phyloP scores from a whole-genome alignment of 257 asterid species.

The Salvia splendens region DNA sequence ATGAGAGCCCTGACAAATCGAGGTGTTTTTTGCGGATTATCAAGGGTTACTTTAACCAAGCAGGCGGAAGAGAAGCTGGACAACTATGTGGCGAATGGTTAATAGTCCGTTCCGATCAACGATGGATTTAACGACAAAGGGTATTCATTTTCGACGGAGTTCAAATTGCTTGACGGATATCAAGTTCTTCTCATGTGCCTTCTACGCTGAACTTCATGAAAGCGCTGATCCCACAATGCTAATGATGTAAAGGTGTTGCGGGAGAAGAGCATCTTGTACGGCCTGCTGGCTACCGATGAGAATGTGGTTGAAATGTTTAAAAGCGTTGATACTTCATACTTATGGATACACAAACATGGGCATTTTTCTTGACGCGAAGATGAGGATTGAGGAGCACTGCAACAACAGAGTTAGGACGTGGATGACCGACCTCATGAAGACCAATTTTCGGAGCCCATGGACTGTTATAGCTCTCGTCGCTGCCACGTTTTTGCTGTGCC shows the following conservation, averaged over 20 bases:
- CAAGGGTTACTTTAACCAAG: too few relatives aligned
- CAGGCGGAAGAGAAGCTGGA: too few relatives aligned
- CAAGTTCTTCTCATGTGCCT: too few relatives aligned
- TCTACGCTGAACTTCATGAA: conserved; percentile 36
- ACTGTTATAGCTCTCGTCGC: conserved; percentile 29
- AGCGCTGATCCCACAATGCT: conserved; percentile 9
- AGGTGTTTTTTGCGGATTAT: too few relatives aligned
- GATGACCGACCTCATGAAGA: conserved; percentile 39
- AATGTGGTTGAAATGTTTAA: conserved; percentile 35
- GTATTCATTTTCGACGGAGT: too few relatives aligned
- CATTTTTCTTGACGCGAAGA: conserved; percentile 27
- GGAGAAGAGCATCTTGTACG: conserved; percentile 21
- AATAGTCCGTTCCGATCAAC: too few relatives aligned
- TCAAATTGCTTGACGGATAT: too few relatives aligned
- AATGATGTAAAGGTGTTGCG: too few relatives aligned
- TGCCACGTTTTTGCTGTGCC: conserved; percentile 34
- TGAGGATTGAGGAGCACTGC: conserved; percentile 20
- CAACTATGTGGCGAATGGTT: too few relatives aligned
- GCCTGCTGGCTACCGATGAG: conserved; percentile 33
- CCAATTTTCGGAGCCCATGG: conserved; percentile 28
- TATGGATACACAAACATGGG: conserved; percentile 6
- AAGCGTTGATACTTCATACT: conserved; percentile 39
- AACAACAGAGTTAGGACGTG: conserved; percentile 15
- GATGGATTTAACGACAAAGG: too few relatives aligned
- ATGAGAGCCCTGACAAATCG: too few relatives aligned